Conservation (phyloP, 345 rosid species). For the Hibiscus mutabilis region DNA sequence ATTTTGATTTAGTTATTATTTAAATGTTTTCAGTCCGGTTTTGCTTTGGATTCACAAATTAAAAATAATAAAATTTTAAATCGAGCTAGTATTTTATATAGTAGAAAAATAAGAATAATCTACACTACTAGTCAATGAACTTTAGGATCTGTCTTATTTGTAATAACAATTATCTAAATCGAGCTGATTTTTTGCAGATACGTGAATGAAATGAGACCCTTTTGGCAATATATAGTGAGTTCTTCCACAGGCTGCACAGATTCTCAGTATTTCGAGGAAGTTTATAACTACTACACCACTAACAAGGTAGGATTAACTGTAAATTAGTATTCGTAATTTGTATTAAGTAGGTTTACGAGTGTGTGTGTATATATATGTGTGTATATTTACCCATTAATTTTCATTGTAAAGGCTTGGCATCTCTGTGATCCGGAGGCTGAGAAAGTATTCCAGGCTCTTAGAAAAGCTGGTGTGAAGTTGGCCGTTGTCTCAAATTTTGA, state of each 20-base stretch:
- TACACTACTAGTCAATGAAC: too few species aligned
- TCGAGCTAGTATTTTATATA: too few species aligned
- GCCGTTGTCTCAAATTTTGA: conserved; percentile 95
- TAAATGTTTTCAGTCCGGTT: too few species aligned
- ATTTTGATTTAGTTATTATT: too few species aligned
- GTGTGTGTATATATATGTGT: too few species aligned
- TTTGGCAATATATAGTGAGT: conserved; percentile 88
- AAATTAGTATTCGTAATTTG: not conserved
- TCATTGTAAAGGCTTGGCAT: conserved; percentile 78
- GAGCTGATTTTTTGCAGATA: conserved; percentile 49
- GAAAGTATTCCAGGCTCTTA: conserved; percentile 75
- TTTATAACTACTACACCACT: conserved; percentile 76
- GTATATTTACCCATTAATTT: not conserved
- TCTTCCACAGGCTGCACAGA: conserved; percentile 91
- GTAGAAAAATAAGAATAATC: too few species aligned
- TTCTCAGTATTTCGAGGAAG: conserved; percentile 74
- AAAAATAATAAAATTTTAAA: too few species aligned
- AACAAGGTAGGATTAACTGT: conserved; percentile 44
- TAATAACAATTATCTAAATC: too few species aligned
- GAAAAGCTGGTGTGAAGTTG: conserved; percentile 69
- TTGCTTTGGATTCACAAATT: too few species aligned
- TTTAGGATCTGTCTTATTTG: too few species aligned
- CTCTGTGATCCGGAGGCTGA: conserved; percentile 88
- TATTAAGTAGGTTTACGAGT: too few species aligned
- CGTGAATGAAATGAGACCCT: conserved; percentile 88